Conservation (phyloP, 2,329 filamentous ascomycete genomes). For the Ciborinia camelliae region DNA sequence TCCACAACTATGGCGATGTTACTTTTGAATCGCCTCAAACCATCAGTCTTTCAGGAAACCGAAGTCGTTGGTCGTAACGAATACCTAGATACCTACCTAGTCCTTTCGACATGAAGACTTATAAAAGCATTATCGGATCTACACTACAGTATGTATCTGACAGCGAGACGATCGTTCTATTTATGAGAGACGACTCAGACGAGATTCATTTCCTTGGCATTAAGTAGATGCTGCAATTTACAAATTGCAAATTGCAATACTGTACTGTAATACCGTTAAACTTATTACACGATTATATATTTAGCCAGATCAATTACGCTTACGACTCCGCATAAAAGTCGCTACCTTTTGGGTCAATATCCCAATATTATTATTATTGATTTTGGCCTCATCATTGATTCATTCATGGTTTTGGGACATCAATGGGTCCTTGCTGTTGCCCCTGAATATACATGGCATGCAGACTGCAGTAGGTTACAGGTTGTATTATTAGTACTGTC, state of each 20-base stretch:
- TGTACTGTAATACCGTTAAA: no score
- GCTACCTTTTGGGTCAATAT: conserved; percentile 10
- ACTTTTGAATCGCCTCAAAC: background rate
- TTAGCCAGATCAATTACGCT: conserved; percentile 15
- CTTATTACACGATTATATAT: no score
- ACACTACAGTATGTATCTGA: no score
- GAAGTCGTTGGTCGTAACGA: background rate
- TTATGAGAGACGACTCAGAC: background rate
- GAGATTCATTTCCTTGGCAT: conserved; percentile 3
- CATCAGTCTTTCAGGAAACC: background rate
- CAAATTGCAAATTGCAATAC: no score
- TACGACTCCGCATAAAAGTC: conserved; percentile 11
- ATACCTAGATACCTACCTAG: background rate
- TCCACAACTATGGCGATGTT: background rate
- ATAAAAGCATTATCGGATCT: background rate
- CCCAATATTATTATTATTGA: no score
- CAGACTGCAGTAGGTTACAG: background rate
- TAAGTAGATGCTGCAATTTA: background rate
- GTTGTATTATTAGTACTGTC: no score
- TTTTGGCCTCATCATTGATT: conserved; percentile 14
- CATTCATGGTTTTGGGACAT: conserved; percentile 19
- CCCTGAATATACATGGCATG: conserved; percentile 3
- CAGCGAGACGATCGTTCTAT: background rate
- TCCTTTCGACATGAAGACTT: background rate
- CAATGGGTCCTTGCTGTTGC: conserved; percentile 19